A percentile compares a stretch with the other conserved stretches of the same genome.
Conservation (phyloP, 2,329 filamentous ascomycete species). For the Trichoderma cornu-damae region DNA sequence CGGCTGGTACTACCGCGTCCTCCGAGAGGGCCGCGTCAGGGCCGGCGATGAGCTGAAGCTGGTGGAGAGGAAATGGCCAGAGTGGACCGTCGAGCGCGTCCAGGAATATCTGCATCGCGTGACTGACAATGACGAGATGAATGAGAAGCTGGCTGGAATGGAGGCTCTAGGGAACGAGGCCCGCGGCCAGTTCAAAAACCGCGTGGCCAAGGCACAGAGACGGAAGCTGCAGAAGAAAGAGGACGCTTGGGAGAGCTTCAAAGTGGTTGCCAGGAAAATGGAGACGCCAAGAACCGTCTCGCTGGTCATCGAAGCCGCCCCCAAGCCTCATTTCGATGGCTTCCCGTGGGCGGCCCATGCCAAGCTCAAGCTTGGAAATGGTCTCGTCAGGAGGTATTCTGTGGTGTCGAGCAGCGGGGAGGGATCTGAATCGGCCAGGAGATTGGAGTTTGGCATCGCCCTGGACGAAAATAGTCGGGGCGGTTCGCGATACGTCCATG, state of each 20-base stretch:
- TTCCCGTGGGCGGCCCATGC: constrained; percentile 48
- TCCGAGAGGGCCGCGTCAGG: constrained; percentile 49
- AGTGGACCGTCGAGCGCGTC: constrained; percentile 58
- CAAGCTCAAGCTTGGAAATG: constrained; percentile 51
- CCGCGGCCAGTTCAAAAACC: constrained; percentile 42
- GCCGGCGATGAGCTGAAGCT: constrained; percentile 54
- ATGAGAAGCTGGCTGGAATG: constrained; percentile 47
- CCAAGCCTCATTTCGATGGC: constrained; percentile 34
- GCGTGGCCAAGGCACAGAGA: constrained; percentile 45
- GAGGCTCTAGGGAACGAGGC: constrained; percentile 47
- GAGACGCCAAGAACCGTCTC: constrained; percentile 49
- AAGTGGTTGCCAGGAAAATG: constrained; percentile 44
- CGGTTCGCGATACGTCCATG: constrained; percentile 57
- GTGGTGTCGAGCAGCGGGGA: constrained; percentile 39
- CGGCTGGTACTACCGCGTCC: constrained; percentile 62
- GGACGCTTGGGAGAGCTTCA: constrained; percentile 42
- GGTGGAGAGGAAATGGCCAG: constrained; percentile 49
- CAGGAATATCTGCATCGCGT: constrained; percentile 59
- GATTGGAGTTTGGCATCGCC: constrained; percentile 55
- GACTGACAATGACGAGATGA: constrained; percentile 46
- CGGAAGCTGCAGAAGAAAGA: constrained; percentile 26
- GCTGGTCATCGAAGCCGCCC: constrained; percentile 46
- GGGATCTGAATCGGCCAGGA: constrained; percentile 34
- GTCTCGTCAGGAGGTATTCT: constrained; percentile 56
- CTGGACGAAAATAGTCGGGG: constrained; percentile 52